Evolutionary conservation across 441 rosid species (phyloP), one percentile per base, ranked within the genome.

Genomic region (Pelargonium fulgidum): DNA sequence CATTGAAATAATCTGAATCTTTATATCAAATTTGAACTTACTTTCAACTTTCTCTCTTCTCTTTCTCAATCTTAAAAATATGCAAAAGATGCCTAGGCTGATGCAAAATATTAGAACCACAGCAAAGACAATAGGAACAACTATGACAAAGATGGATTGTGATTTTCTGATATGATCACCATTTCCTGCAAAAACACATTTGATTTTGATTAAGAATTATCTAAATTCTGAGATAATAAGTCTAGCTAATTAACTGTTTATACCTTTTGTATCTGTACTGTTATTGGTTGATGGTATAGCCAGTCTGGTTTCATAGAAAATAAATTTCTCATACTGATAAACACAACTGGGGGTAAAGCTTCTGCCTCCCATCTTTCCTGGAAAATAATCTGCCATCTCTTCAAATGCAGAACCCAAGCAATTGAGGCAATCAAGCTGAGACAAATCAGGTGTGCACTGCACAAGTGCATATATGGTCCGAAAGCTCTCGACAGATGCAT

Each of bases 361-460:
- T 67, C 74, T 67, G 1, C 83, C 88, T 54, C 81, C 82, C 1
- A 16, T 1, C 12, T 63, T 78, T 10, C 85, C 80, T 17, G 7
- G 29, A 48, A 84, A 81, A 56, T 78, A 76, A 14, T 3, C 12
- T 8, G 84, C 80, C 24, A 83, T 79, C 36, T 33, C 33, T 3
- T 62, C 58, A 42, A 76, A 20, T 8, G 69, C 66, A 1, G 8
- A 56, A 7, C 66, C 72, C 11, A 85, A 39, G 75, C 94, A 90
- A 44, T 80, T 58, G 3, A 29, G 20, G 73, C 96, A 90, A 0
- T 76, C 72, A 12, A 26, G 22, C 61, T 54, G 45, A 8, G 86
- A 58, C 47, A 91, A 66, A 59, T 87, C 88, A 0, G 83, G 82
- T 3, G 85, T 80, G 61, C 94, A 89, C 63, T 86, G 87, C 39